Evolutionary conservation across 495 filamentous ascomycete species (phyloP).

Genomic region (Neurospora hispaniola): DNA sequence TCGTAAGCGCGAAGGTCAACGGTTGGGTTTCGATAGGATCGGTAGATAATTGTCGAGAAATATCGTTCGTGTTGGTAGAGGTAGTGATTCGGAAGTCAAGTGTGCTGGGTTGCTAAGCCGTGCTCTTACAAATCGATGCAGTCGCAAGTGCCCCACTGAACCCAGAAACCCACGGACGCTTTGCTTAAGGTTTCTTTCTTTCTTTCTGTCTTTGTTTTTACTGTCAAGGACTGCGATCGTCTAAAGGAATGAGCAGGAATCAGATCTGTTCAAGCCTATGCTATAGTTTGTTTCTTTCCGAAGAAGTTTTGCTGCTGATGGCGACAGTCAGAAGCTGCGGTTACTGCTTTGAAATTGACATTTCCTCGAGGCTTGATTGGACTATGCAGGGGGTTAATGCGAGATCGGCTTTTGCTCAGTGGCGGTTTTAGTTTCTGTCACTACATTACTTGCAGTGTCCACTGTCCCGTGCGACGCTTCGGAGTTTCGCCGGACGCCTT

Average conservation of each 20-base stretch:
- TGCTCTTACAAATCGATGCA: neutral
- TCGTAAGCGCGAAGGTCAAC: neutral
- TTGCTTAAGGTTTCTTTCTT: neutral
- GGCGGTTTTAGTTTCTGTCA: neutral
- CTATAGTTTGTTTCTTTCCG: conserved; percentile 8
- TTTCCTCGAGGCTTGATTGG: neutral
- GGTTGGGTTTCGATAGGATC: neutral
- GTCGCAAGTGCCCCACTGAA: neutral
- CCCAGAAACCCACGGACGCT: neutral
- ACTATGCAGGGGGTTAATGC: conserved; percentile 16
- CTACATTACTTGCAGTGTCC: neutral
- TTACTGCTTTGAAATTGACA: conserved; percentile 29
- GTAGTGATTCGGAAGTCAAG: neutral
- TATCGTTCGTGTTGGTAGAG: neutral
- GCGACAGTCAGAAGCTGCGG: neutral
- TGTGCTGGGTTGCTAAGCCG: neutral
- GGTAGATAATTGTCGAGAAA: neutral
- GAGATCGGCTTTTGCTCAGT: conserved; percentile 21
- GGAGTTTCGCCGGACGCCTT: neutral
- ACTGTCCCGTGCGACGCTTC: neutral
- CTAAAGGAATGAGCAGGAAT: neutral
- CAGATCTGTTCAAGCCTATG: neutral
- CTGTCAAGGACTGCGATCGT: neutral
- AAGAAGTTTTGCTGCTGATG: neutral
- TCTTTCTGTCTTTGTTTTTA: neutral